Evolutionary conservation across 1,284 basidiomycete genomes (phyloP), one percentile per base, ranked within the genome.

Genomic region (Austroboletus niveus): DNA sequence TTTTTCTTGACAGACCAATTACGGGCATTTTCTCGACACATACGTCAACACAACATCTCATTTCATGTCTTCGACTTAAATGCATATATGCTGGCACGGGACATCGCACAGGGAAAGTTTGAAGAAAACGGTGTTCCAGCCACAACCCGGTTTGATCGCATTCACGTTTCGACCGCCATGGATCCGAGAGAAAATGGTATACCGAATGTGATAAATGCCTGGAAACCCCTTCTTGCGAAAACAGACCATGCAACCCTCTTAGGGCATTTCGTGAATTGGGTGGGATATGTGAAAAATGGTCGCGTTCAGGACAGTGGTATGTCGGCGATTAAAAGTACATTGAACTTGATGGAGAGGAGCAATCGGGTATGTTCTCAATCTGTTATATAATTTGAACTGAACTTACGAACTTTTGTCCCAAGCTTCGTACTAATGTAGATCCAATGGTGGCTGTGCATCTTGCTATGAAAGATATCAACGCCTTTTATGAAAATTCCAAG

Each of bases 231-330:
- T 2, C 64, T 79, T n/a, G 55, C 53, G 20, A 55, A 55, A 4
- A 63, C 56, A 12, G 42, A 47, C 20, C 31, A 61, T 31, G 65
- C 72, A 1, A 53, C 72, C 1, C 59, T 78, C 11, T 53, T 75
- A 6, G 75, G 72, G 15, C 72, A 74, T 45, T 77, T 74, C 47
- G 74, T 77, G 75, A 78, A 78, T 48, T 78, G 77, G 76, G 51
- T 59, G 20, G 49, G 48, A 11, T 56, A 62, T 32, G 38, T 59
- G 15, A 51, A 60, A 22, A 59, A 58, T 8, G 55, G 44, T 10
- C 24, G 48, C 17, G 48, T 54, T 40, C 17, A 9, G 27, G 35
- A 60, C 1, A 40, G 54, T 38, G 61, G 50, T 1, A 48, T 3
- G 2, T 44, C 34, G 8, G 48, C 9, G 3, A 8, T 54, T 4